phyloP scores from a whole-genome alignment of 2,329 filamentous ascomycete species.

The Fusarium concolor region DNA sequence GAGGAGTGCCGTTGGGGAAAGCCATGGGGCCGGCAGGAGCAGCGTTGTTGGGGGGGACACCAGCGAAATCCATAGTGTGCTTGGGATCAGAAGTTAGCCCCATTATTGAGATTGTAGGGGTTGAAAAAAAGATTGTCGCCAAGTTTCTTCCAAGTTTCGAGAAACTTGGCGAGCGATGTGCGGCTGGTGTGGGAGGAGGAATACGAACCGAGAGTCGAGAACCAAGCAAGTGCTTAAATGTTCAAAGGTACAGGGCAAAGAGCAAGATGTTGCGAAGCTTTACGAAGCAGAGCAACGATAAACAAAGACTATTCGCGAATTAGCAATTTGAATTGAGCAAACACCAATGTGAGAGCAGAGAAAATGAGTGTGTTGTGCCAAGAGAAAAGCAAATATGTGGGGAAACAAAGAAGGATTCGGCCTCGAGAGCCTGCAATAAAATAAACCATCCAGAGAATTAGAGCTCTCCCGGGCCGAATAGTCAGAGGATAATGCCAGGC shows the following conservation, averaged over 20 bases:
- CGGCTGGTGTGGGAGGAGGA: neutral
- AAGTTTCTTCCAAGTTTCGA: neutral
- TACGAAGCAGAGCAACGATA: slow-evolving; percentile 36
- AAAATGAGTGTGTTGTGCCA: neutral
- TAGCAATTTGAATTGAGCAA: slow-evolving; percentile 13
- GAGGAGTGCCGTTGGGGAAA: slow-evolving; percentile 55
- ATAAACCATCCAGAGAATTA: slow-evolving; percentile 5
- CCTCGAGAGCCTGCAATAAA: neutral
- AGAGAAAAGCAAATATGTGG: neutral
- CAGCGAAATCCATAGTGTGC: slow-evolving; percentile 50
- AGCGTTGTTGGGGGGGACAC: slow-evolving; percentile 49
- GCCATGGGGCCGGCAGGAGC: slow-evolving; percentile 51
- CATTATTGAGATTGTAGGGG: neutral
- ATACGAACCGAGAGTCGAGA: slow-evolving; percentile 32
- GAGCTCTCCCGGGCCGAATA: neutral
- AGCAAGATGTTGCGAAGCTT: slow-evolving; percentile 39
- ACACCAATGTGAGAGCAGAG: neutral
- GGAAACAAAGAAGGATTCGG: neutral
- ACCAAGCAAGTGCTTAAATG: slow-evolving; percentile 34
- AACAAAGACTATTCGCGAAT: slow-evolving; percentile 25
- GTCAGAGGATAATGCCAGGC: slow-evolving; percentile 2
- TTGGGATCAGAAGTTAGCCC: slow-evolving; percentile 28
- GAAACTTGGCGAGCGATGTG: neutral
- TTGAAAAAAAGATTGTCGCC: too few species aligned
- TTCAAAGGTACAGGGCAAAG: slow-evolving; percentile 32